phyloP scores from a whole-genome alignment of 805 yeast species.

The Candida ficus region DNA sequence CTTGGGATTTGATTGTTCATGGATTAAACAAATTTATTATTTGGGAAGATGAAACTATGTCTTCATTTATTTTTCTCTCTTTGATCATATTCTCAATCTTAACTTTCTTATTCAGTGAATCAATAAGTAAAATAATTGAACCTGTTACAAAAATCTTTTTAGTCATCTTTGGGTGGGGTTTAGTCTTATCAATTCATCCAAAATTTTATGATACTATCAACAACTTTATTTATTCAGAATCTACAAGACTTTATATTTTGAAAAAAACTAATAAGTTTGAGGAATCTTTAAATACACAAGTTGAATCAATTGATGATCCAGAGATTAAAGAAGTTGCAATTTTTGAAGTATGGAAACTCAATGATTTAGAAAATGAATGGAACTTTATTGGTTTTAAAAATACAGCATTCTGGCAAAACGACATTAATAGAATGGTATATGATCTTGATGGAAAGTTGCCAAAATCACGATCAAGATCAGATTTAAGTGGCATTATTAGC shows the following conservation, averaged over 20 bases:
- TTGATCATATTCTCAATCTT: slow-evolving; percentile 28
- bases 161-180: slow-evolving; percentile 45
- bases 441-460: slow-evolving; percentile 4
- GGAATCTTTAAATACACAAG: slow-evolving; percentile 31
- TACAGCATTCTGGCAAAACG: slow-evolving; percentile 28
- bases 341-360: slow-evolving; percentile 25
- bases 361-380: slow-evolving; percentile 52
- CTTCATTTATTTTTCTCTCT: slow-evolving; percentile 44
- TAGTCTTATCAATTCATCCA: slow-evolving; percentile 47
- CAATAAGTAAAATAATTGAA: slow-evolving; percentile 28
- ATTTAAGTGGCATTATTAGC: slow-evolving; percentile 38
- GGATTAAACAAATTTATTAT: slow-evolving; percentile 52
- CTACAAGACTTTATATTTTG: slow-evolving; percentile 49
- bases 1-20: slow-evolving; percentile 52
- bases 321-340: slow-evolving; percentile 4
- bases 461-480: neutral
- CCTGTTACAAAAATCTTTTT: slow-evolving; percentile 28
- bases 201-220: slow-evolving; percentile 40
- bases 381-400: slow-evolving; percentile 51
- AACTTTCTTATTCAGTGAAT: slow-evolving; percentile 28
- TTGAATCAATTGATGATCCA: slow-evolving; percentile 24
- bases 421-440: slow-evolving; percentile 1
- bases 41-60: slow-evolving; percentile 57
- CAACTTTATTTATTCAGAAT: slow-evolving; percentile 52
- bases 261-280: slow-evolving; percentile 48